A percentile compares a stretch with the other conserved stretches of the same genome.
Conservation (phyloP, 1,284 basidiomycete species). For the Ceratobasidium papillatum region DNA sequence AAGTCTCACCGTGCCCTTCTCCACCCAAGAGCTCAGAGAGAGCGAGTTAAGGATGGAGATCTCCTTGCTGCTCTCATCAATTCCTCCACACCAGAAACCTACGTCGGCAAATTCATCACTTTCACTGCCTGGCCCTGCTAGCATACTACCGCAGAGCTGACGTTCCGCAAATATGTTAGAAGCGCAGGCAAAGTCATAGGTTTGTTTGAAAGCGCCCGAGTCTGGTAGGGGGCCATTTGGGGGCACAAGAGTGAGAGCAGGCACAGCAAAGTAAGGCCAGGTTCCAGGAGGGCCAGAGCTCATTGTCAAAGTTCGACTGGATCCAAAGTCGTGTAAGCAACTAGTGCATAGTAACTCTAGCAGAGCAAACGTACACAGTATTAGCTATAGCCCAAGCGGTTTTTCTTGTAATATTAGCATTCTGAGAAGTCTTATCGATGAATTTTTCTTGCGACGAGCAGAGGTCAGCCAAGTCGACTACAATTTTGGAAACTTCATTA, state of each 20-base stretch:
- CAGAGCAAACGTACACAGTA: slow-evolving; percentile 18
- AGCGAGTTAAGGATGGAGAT: slow-evolving; percentile 28
- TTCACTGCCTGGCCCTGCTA: slow-evolving; percentile 43
- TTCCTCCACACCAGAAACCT: slow-evolving; percentile 39
- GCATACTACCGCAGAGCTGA: slow-evolving; percentile 37
- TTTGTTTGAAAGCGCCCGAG: slow-evolving; percentile 22
- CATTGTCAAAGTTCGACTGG: slow-evolving; percentile 13
- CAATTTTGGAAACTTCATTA: slow-evolving; percentile 17
- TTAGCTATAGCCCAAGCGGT: slow-evolving; percentile 24
- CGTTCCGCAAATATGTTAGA: slow-evolving; percentile 37
- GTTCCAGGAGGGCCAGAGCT: neutral
- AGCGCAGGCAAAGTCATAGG: slow-evolving; percentile 28
- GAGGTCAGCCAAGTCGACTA: slow-evolving; percentile 21
- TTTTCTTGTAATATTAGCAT: slow-evolving; percentile 13
- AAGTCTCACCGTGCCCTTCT: slow-evolving; percentile 36
- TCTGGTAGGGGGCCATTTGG: slow-evolving; percentile 20
- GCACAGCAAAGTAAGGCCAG: slow-evolving; percentile 17
- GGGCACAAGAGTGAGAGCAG: slow-evolving; percentile 27
- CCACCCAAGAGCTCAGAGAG: slow-evolving; percentile 34
- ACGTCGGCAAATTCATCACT: slow-evolving; percentile 43
- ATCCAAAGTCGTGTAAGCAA: neutral
- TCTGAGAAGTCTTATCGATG: slow-evolving; percentile 17
- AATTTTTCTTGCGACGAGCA: slow-evolving; percentile 10
- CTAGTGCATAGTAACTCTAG: neutral
- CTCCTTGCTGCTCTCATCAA: slow-evolving; percentile 32